Evolutionary conservation across 768 basidiomycete genomes (phyloP), one percentile per base, ranked within the genome.

Genomic region (Collybia sp.): DNA sequence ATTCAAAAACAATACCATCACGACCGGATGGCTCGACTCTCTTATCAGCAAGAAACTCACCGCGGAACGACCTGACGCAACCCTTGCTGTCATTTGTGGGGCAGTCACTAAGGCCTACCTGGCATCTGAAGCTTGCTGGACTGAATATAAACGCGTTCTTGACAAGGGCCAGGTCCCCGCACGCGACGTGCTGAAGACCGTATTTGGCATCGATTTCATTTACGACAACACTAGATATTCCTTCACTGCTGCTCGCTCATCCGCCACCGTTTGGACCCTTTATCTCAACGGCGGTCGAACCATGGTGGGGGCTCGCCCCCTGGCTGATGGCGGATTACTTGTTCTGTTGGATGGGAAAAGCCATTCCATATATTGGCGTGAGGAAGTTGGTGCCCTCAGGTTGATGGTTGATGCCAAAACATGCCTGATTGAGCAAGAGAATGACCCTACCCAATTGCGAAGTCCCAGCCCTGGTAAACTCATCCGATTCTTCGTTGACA

Each of bases 121-220:
- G 30, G 85, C 87, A 9, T 88, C 88, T 11, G 89, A 94, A 48
- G 86, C 82, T 11, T 96, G 93, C 64, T 85, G 90, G 76, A 75
- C 76, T 43, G 93, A 95, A 64, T 99, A 97, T 77, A 92, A 88
- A 67, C 85, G 92, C 30, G 81, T 95, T 56, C 79, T 99, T 50
- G 93, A 98, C 66, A 99, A 99, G 66, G 96, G 96, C 54, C 95
- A 99, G 67, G 94, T 95, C 19, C 96, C 96, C 6, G 83, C 88
- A 12, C 88, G 88, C 46, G 96, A 98, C 57, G 82, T 92, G 30
- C 74, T 99, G 55, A 95, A 94, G 71, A 98, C 96, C 10, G 94
- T 96, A 53, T 97, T 97, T 68, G 83, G 86, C 47, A 79, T 93
- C 61, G 94, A 97, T 60, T 99, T 98, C 71, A 97, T 98, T 61